phyloP scores from a whole-genome alignment of 768 basidiomycete genomes.

The Mrakia blollopis region DNA sequence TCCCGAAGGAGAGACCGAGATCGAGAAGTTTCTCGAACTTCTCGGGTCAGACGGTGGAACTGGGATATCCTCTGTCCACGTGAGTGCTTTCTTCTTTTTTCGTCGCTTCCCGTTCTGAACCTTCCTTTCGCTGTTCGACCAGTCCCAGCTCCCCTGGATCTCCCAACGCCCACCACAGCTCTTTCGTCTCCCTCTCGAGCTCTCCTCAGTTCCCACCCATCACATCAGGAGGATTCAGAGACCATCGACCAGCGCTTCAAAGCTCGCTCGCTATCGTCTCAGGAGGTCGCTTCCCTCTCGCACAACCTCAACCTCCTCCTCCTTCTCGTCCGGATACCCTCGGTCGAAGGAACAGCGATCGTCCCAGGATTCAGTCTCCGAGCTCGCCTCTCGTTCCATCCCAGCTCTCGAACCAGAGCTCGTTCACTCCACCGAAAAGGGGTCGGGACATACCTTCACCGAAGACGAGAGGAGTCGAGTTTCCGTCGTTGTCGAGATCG shows the following conservation, averaged over 20 bases:
- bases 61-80: constrained; percentile 5
- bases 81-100: neutral
- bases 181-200: constrained; percentile 1
- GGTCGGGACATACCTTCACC: neutral
- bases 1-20: constrained; percentile 26
- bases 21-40: constrained; percentile 20
- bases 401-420: neutral
- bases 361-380: neutral
- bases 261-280: neutral
- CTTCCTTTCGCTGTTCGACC: neutral
- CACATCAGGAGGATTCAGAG: constrained; percentile 4
- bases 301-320: neutral
- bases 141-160: neutral
- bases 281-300: neutral
- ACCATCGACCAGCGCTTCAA: constrained; percentile 10
- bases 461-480: neutral
- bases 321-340: neutral
- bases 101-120: neutral
- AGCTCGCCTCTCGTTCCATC: constrained; percentile 11
- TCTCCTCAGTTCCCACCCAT: neutral
- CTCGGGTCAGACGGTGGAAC: neutral
- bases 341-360: constrained; percentile 2
- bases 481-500: neutral
- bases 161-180: neutral
- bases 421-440: neutral